phyloP scores from a whole-genome alignment of 2,329 filamentous ascomycete genomes.

The Emergomyces pasteurianus region DNA sequence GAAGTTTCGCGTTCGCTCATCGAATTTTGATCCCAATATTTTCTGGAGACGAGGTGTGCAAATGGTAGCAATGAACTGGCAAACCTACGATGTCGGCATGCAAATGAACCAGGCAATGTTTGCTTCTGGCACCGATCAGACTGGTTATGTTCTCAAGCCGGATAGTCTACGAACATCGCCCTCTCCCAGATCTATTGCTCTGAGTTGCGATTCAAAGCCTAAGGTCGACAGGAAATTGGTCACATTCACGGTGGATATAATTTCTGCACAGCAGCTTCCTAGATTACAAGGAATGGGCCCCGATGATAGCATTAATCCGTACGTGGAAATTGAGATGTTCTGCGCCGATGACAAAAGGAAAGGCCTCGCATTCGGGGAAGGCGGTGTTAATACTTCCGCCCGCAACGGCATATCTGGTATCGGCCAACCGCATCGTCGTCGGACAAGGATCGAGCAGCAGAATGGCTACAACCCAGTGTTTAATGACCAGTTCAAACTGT shows the following conservation, averaged over 20 bases:
- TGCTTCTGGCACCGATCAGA: conserved; percentile 70
- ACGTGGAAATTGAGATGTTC: conserved; percentile 89
- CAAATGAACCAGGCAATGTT: conserved; percentile 98
- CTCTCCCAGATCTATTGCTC: conserved; percentile 12
- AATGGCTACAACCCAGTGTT: conserved; percentile 94
- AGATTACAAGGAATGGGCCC: conserved; percentile 61
- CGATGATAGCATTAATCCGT: conserved; percentile 73
- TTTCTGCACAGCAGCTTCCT: conserved; percentile 91
- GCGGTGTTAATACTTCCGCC: conserved; percentile 52
- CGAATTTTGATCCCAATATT: conserved; percentile 86
- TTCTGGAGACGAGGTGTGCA: conserved; percentile 95
- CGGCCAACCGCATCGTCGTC: conserved; percentile 60
- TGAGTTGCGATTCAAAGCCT: conserved; percentile 22
- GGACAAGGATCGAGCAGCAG: conserved; percentile 67
- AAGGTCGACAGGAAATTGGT: conserved; percentile 73
- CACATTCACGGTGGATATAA: conserved; percentile 72
- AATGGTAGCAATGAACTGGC: conserved; percentile 97
- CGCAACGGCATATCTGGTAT: conserved; percentile 55
- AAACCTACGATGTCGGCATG: conserved; percentile 91
- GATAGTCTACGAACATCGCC: conserved; percentile 53
- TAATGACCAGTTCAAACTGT: conserved; percentile 65
- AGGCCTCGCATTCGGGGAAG: conserved; percentile 54
- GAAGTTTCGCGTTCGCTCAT: conserved; percentile 66
- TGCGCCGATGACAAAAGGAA: conserved; percentile 85
- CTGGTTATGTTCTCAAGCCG: conserved; percentile 90